A percentile compares a stretch with the other conserved stretches of the same genome.
Evolutionary conservation across 176 grass and related monocot species (phyloP).

Genomic region (Saccharum spontaneum): DNA sequence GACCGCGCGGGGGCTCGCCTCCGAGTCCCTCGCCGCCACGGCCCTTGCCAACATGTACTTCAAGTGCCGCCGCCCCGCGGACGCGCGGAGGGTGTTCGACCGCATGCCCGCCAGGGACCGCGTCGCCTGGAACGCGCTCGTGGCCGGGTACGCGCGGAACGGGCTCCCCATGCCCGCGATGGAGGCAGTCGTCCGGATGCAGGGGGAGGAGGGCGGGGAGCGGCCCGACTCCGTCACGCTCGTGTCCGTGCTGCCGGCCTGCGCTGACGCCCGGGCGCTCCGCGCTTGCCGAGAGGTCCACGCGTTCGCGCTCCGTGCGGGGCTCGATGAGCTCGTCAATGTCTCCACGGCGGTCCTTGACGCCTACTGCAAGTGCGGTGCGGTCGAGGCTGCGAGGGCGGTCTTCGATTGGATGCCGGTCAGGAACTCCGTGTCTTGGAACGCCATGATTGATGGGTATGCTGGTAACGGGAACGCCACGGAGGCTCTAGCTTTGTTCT

Average conservation of each 20-base stretch:
- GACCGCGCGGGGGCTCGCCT: conserved; percentile 22
- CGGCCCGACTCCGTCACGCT: conserved; percentile 46
- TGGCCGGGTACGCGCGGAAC: conserved; percentile 48
- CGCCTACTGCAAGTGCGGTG: conserved; percentile 55
- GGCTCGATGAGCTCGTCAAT: conserved; percentile 44
- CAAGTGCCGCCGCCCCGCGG: conserved; percentile 41
- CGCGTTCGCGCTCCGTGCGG: conserved; percentile 41
- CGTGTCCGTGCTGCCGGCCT: conserved; percentile 43
- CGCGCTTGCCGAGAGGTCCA: conserved; percentile 30
- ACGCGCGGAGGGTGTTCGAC: conserved; percentile 56
- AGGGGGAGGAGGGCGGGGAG: conserved; percentile 35
- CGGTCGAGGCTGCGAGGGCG: conserved; percentile 11
- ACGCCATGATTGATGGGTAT: conserved; percentile 60
- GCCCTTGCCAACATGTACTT: conserved; percentile 59
- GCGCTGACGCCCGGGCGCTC: conserved; percentile 16
- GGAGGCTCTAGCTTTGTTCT: conserved; percentile 48
- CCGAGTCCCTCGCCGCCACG: conserved; percentile 10
- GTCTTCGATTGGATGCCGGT: conserved; percentile 37
- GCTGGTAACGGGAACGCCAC: conserved; percentile 39
- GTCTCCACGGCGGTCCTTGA: conserved; percentile 58
- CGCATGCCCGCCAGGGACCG: conserved; percentile 47
- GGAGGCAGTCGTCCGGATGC: conserved; percentile 51
- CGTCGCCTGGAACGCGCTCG: conserved; percentile 60
- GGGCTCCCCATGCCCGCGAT: conserved; percentile 31
- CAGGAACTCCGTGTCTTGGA: conserved; percentile 61